Evolutionary conservation across 345 rosid species (phyloP).

Genomic region (Acer campestre): DNA sequence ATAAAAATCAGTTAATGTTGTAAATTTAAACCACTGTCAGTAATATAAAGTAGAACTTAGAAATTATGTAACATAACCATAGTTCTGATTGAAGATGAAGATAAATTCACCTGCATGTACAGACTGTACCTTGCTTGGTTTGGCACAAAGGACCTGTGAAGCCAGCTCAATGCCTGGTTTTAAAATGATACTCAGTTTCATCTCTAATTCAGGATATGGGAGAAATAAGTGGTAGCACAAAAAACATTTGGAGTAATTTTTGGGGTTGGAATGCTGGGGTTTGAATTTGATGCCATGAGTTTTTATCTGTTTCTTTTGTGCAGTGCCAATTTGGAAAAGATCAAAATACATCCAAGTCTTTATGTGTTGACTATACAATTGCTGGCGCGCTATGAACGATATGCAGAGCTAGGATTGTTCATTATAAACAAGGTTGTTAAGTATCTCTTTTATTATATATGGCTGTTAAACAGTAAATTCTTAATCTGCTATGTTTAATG

Average conservation of each 20-base stretch:
- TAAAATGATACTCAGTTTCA: not conserved
- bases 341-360: slow-evolving; percentile 72
- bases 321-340: slow-evolving; percentile 79
- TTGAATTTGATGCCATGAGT: not conserved
- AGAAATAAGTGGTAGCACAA: not conserved
- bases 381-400: slow-evolving; percentile 64
- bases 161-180: slow-evolving; percentile 2
- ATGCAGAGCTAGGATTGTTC: slow-evolving; percentile 74
- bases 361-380: slow-evolving; percentile 76
- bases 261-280: not conserved
- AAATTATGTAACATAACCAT: not conserved
- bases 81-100: not conserved
- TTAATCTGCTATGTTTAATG: not conserved
- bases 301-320: slow-evolving; percentile 29
- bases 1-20: not conserved
- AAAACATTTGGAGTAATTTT: not conserved
- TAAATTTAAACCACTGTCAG: not conserved
- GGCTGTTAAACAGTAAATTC: slow-evolving; percentile 2
- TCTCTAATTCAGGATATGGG: not conserved
- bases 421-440: slow-evolving; percentile 74
- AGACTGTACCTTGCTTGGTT: not conserved
- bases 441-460: slow-evolving; percentile 4
- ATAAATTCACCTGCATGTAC: not conserved
- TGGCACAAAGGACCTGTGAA: not conserved
- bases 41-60: not conserved